A percentile compares a stretch with the other conserved stretches of the same genome.
Evolutionary conservation across 1,139 yeast genomes (phyloP).

Genomic region (Diutina mesorugosa): DNA sequence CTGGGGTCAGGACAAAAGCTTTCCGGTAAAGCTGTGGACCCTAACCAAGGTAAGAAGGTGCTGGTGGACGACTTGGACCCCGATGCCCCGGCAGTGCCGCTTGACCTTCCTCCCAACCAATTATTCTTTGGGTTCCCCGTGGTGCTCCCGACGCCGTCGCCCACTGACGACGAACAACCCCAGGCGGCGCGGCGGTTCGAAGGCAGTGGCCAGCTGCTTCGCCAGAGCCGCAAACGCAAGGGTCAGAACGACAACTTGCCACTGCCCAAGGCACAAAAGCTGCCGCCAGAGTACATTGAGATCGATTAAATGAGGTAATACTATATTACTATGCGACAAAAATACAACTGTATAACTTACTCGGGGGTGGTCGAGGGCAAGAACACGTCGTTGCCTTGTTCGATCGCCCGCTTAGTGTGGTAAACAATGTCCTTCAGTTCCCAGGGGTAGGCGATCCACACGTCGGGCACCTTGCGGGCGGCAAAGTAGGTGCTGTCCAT

Average conservation of each 20-base stretch:
- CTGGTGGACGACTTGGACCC: slow-evolving; percentile 30
- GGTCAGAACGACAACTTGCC: slow-evolving; percentile 34
- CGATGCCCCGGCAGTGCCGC: slow-evolving; percentile 55
- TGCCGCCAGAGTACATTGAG: slow-evolving; percentile 70
- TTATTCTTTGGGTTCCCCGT: slow-evolving; percentile 90
- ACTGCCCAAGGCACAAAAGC: slow-evolving; percentile 34
- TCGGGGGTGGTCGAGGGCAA: slow-evolving; percentile 21
- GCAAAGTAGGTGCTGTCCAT: slow-evolving; percentile 67
- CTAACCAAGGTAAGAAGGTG: slow-evolving; percentile 6
- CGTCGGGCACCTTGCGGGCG: slow-evolving; percentile 82
- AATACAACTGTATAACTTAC: not conserved
- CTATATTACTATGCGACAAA: not conserved
- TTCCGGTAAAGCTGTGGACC: slow-evolving; percentile 43
- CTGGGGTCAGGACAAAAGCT: slow-evolving; percentile 48
- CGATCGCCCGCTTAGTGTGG: slow-evolving; percentile 71
- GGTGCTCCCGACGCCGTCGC: slow-evolving; percentile 45
- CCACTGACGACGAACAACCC: slow-evolving; percentile 18
- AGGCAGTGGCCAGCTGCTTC: slow-evolving; percentile 60
- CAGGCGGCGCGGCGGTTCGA: slow-evolving; percentile 19
- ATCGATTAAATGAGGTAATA: slow-evolving; percentile 33
- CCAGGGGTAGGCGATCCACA: slow-evolving; percentile 99
- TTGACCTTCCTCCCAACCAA: slow-evolving; percentile 71
- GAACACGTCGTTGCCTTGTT: slow-evolving; percentile 51
- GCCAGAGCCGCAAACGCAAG: slow-evolving; percentile 66
- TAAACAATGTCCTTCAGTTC: slow-evolving; percentile 80